These are phyloP conservation scores for Candida qinlingensis DNA, from an alignment of 805 yeast species.

Conservation along the genomic window DNA sequence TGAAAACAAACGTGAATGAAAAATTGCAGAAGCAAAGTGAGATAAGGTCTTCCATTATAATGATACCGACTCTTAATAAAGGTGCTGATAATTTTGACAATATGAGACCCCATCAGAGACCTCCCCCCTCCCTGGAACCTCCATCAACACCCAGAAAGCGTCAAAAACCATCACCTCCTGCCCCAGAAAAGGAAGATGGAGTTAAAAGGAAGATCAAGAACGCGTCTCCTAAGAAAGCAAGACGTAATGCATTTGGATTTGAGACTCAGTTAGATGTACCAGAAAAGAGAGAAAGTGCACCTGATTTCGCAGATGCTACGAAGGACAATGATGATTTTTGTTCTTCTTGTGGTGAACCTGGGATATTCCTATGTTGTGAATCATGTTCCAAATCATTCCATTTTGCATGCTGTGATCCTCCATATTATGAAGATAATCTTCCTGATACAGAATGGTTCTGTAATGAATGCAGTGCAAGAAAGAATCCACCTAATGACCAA, in stretches of 20 bases:
- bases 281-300: conserved; percentile 26
- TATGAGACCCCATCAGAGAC: too few relatives aligned
- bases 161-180: neutral
- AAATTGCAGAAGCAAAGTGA: conserved; percentile 18
- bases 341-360: conserved; percentile 84
- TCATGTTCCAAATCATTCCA: conserved; percentile 90
- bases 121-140: neutral
- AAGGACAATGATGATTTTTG: conserved; percentile 81
- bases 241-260: conserved; percentile 42
- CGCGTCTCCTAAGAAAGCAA: conserved; percentile 25
- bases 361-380: conserved; percentile 90
- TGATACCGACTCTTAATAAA: conserved; percentile 3
- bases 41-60: conserved; percentile 10
- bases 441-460: conserved; percentile 94
- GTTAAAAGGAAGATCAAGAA: conserved; percentile 22
- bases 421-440: conserved; percentile 61
- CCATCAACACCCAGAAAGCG: conserved; percentile 10
- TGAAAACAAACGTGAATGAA: conserved; percentile 16
- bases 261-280: conserved; percentile 21
- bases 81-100: conserved; percentile 8
- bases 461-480: conserved; percentile 57
- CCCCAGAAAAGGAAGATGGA: conserved; percentile 2
- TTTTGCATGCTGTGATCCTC: conserved; percentile 88
- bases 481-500: conserved; percentile 30
- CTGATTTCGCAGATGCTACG: conserved; percentile 28